phyloP scores from a whole-genome alignment of 148 eudicot species.

The Amaranthus palmeri region DNA sequence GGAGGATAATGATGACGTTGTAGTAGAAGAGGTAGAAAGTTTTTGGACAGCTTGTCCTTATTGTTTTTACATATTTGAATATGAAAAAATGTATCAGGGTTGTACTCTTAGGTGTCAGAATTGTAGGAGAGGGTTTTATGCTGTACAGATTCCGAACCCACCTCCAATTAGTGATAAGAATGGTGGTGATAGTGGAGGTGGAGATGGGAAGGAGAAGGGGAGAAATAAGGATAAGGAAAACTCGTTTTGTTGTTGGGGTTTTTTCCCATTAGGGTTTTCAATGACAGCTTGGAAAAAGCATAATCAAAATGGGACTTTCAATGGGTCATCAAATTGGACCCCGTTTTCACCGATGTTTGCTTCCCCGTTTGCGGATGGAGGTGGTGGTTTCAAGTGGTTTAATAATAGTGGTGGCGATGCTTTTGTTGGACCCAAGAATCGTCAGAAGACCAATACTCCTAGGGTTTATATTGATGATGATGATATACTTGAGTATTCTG shows the following conservation, averaged over 20 bases:
- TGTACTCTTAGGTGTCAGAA: conserved; percentile 76
- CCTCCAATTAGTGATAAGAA: conserved; percentile 32
- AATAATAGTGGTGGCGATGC: conserved; percentile 13
- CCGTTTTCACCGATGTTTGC: conserved; percentile 76
- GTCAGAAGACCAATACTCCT: conserved; percentile 23
- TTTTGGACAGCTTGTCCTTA: conserved; percentile 97
- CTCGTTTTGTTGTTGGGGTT: conserved; percentile 81
- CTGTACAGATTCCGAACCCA: conserved; percentile 47
- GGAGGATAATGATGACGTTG: background rate
- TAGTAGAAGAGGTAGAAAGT: conserved; percentile 20
- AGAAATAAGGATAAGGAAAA: conserved; percentile 24
- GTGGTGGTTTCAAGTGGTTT: conserved; percentile 27
- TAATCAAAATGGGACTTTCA: conserved; percentile 19
- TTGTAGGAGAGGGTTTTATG: conserved; percentile 81
- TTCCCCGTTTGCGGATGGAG: conserved; percentile 31
- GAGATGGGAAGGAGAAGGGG: conserved; percentile 24
- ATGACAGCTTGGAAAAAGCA: conserved; percentile 53
- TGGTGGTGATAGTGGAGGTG: background rate
- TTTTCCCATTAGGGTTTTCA: conserved; percentile 75
- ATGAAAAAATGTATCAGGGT: conserved; percentile 47
- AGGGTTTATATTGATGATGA: conserved; percentile 50
- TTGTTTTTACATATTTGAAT: conserved; percentile 70
- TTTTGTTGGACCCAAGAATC: conserved; percentile 22
- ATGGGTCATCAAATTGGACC: conserved; percentile 51
- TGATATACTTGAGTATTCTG: conserved; percentile 36